Evolutionary conservation across 176 grass and related monocot genomes (phyloP), one percentile per base, ranked within the genome.

Genomic region (Leersia perrieri): DNA sequence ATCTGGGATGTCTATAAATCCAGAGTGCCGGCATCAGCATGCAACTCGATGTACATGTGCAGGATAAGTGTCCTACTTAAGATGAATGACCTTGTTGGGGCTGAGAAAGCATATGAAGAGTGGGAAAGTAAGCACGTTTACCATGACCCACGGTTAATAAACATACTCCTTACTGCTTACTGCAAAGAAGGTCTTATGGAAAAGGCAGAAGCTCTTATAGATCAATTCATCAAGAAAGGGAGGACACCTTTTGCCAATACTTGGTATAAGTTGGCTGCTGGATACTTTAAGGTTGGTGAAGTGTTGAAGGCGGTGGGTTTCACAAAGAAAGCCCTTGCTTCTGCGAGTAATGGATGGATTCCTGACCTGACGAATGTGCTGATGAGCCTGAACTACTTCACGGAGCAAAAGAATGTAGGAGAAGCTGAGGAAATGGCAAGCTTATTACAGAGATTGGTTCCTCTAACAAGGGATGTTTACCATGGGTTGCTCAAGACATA

Each of bases 131-230:
- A 33, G 20, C 6, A 15, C 72, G 9, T 22, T 53, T 13, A 55
- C 60, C 64, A 83, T 76, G 88, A 93, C 90, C 62, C 63, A 23
- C 70, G 77, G 38, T 22, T 88, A 69, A 25, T 60, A 28, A 90
- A 85, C 61, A 8, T 86, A 51, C 30, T 93, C 33, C 38, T 93
- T n/a, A 58, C 42, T 79, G 91, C 78, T 38, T 86, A 88, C 76
- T 90, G 91, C 66, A 66, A 9, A 42, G 67, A 83, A 68, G 88
- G 88, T 49, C 82, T 80, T 80, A 42, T 85, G 60, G 88, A 81
- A 30, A 93, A 90, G 69, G 91, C 91, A 51, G 74, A 80, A 88
- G 57, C 88, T 72, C 63, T 90, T n/a, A 74, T 93, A 10, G 65
- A 79, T 78, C 77, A 85, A 3, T 31, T 68, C 34, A 80, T 85